Conservation (phyloP, 306 rosid species). For the Hippophae gyantsensis region DNA sequence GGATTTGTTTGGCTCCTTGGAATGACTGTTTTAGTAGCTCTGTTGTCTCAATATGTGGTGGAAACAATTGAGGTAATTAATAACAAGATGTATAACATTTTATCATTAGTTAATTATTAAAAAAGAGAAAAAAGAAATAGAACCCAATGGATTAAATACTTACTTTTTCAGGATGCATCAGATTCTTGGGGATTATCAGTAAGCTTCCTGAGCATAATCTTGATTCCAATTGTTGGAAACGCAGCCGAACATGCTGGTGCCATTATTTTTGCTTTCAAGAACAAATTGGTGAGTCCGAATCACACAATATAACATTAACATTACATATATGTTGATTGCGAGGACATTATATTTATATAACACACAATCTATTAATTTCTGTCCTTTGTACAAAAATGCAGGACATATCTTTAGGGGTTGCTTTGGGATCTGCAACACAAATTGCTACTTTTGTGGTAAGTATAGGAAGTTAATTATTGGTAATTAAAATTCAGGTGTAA, state of each 20-base stretch:
- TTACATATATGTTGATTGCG: too few species aligned
- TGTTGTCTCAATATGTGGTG: constrained; percentile 85
- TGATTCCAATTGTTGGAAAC: constrained; percentile 91
- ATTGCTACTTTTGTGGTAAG: constrained; percentile 78
- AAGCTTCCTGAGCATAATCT: constrained; percentile 76
- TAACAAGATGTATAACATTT: too few species aligned
- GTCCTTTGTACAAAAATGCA: constrained; percentile 17
- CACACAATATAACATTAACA: too few species aligned
- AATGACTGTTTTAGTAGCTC: constrained; percentile 63
- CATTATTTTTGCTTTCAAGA: constrained; percentile 82
- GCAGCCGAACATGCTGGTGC: constrained; percentile 99
- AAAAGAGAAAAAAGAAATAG: too few species aligned
- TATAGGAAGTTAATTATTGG: too few species aligned
- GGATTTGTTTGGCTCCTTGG: constrained; percentile 74
- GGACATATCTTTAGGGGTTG: constrained; percentile 86
- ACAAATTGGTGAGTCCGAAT: constrained; percentile 53
- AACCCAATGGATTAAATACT: neutral
- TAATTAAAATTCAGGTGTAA: too few species aligned
- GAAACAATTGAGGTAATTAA: constrained; percentile 66
- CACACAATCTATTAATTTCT: too few species aligned
- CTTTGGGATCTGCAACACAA: constrained; percentile 93
- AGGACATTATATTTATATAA: too few species aligned
- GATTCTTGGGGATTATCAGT: constrained; percentile 81
- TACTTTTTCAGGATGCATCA: constrained; percentile 58
- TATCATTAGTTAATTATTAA: too few species aligned